Evolutionary conservation across 192 early-diverging fungal species (phyloP).

Genomic region (Coemansia asiatica): DNA sequence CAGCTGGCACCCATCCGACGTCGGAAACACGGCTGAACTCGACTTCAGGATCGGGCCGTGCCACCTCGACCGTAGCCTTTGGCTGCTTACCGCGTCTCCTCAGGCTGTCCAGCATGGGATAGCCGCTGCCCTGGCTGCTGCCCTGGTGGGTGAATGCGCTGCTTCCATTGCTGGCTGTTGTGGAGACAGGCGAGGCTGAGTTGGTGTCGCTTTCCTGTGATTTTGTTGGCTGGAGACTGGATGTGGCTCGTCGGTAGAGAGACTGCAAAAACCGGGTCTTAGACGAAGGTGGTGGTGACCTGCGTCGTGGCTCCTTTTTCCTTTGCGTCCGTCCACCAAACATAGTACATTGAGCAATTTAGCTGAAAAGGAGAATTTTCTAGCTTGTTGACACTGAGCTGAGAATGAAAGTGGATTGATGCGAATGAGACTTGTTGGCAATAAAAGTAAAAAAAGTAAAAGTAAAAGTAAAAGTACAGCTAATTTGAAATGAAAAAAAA

Average conservation of each 20-base stretch:
- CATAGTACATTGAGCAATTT: background rate
- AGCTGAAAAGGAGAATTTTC: background rate
- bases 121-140: constrained; percentile 15
- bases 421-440: background rate
- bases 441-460: background rate
- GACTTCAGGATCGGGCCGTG: constrained; percentile 47
- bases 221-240: background rate
- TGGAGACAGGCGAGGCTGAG: background rate
- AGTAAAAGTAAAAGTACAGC: background rate
- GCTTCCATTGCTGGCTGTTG: constrained; percentile 8
- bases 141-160: constrained; percentile 1
- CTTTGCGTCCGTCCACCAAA: constrained; percentile 6
- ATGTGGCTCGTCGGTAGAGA: constrained; percentile 22
- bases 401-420: background rate
- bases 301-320: constrained; percentile 9
- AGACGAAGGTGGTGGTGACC: constrained; percentile 11
- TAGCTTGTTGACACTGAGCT: too few species aligned
- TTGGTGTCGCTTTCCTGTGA: background rate
- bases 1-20: constrained; percentile 13
- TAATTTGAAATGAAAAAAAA: background rate
- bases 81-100: constrained; percentile 19
- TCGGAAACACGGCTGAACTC: constrained; percentile 38
- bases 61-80: constrained; percentile 41
- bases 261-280: constrained; percentile 38
- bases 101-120: constrained; percentile 33